phyloP scores from a whole-genome alignment of 805 yeast species.

The Wickerhamomyces tratensis region DNA sequence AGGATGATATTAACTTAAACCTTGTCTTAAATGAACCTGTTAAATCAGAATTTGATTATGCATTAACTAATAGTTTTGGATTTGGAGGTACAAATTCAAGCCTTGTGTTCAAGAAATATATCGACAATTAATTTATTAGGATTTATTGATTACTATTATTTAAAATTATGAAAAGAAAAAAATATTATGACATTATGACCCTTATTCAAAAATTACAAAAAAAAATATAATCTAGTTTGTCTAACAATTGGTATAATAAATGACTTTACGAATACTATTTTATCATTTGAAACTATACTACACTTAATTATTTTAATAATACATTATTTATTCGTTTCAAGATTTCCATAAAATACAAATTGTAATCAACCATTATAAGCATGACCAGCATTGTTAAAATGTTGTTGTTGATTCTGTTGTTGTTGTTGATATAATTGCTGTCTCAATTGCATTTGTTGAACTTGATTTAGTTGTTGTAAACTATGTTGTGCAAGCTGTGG shows the following conservation, averaged over 20 bases:
- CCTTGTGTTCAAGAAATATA: conserved; percentile 37
- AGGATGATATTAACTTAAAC: conserved; percentile 36
- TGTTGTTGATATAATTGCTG: neutral
- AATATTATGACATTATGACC: no score
- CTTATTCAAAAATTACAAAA: no score
- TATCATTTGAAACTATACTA: no score
- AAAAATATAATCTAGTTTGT: no score
- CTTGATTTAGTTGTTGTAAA: neutral
- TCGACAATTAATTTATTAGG: neutral
- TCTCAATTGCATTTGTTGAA: neutral
- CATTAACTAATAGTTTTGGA: conserved; percentile 86
- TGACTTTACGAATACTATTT: no score
- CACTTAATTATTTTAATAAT: no score
- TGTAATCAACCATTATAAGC: no score
- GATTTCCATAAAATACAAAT: no score
- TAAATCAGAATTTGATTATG: conserved; percentile 38
- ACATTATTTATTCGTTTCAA: no score
- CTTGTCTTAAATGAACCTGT: conserved; percentile 42
- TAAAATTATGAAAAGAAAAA: conserved; percentile 25
- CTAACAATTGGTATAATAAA: no score
- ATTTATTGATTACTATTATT: conserved; percentile 16
- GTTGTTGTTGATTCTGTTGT: neutral
- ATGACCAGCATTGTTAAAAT: no score
- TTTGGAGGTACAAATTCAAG: conserved; percentile 96
- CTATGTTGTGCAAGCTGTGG: neutral